phyloP scores from a whole-genome alignment of 768 basidiomycete species.

The Podaxis sp. region DNA sequence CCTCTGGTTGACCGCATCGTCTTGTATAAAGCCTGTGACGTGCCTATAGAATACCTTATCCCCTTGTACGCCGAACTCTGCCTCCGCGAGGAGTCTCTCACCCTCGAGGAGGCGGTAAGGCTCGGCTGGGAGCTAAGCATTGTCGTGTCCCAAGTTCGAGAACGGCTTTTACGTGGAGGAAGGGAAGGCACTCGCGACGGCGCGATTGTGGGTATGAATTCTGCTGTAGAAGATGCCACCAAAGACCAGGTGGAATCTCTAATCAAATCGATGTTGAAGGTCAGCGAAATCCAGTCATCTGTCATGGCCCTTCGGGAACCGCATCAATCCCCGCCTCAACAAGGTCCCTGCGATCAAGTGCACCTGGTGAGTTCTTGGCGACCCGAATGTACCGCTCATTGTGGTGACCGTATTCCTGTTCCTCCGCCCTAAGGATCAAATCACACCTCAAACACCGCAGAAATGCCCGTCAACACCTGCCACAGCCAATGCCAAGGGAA shows the following conservation, averaged over 20 bases:
- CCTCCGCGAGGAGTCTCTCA: slow-evolving; percentile 47
- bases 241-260: background rate
- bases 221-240: background rate
- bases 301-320: background rate
- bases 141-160: background rate
- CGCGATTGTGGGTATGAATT: background rate
- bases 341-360: background rate
- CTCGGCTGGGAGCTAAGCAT: slow-evolving; percentile 57
- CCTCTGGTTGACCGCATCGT: slow-evolving; percentile 51
- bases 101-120: slow-evolving; percentile 47
- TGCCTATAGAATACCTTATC: slow-evolving; percentile 47
- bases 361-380: background rate
- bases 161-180: background rate
- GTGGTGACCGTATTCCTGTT: background rate
- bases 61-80: slow-evolving; percentile 54
- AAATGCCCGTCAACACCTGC: too few relatives aligned
- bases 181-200: background rate
- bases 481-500: too few relatives aligned
- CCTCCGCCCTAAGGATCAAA: background rate
- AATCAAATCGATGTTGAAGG: slow-evolving; percentile 2
- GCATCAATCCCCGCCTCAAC: background rate
- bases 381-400: background rate
- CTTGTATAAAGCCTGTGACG: slow-evolving; percentile 49
- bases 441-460: background rate
- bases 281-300: background rate